Base-by-base conservation (phyloP, 352 stramenopile species). In the Pythium scleroteichum region DNA sequence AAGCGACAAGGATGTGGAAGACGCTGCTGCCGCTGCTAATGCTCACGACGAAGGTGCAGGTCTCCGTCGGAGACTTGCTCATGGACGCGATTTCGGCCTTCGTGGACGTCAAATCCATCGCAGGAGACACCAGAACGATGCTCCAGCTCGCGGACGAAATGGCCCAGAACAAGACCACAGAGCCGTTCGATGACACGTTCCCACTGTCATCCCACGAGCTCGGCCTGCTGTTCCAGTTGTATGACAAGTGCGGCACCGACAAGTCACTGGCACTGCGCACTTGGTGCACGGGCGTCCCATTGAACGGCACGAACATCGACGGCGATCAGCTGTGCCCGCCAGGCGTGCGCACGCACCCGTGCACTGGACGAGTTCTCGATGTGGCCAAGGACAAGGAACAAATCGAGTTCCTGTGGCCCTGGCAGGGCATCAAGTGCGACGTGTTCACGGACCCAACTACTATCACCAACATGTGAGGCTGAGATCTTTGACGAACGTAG, bases 391-490 rank as follows among this genome's bases (percentile, higher is more conserved):
- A 52, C 9, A 10, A 42, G 2, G 38, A 49, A 13, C 41, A 50
- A 1, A 26, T 68, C 13, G 59, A 77, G 29, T 88, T 77, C 41
- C 62, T 88, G 16, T 88, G 83, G 83, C 75, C 77, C 16, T 92
- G 83, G 83, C 55, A 88, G 58, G 79, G 83, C n/a, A 62, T 92
- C 59, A 76, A 72, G 45, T 92, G 80, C 57, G 72, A 90, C 27
- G 64, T 63, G 0, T 85, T 82, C 62, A 85, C 83, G 20, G 73
- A 88, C 26, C 83, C 80, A 33, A 89, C 83, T 17, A 87, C 75
- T 5, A 48, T 90, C 57, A 90, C 83, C 4, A 69, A 90, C 70
- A 80, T 92, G 83, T 90, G 78, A 41, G 44, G 13, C 4, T 27
- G 16, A 23, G 52, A 32, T 33, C 14, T 45, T 20, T 19, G 26